Evolutionary conservation across 1,284 basidiomycete species (phyloP), one percentile per base, ranked within the genome.

Genomic region (Cryptococcus deneoformans): DNA sequence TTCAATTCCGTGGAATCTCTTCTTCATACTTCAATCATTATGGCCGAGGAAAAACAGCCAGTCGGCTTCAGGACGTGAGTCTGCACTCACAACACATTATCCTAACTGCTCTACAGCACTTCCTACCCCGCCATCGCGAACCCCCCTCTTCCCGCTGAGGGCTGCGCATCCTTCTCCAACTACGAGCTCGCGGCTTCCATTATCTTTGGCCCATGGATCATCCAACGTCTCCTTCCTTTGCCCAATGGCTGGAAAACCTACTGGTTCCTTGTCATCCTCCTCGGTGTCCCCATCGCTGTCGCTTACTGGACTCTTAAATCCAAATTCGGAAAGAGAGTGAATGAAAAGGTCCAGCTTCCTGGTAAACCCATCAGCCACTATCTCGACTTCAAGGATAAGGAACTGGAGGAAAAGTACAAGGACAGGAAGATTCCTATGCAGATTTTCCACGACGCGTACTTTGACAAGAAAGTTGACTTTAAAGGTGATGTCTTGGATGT

Each of bases 401-500:
- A 86, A 61, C 82, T 99, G 70, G 88, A 86, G 80, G 16, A 36
- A 29, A 97, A 93, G 81, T 79, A 85, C 52, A 85, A 85, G 66
- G 76, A 68, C 76, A 87, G 88, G 76, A 98, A 97, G 80, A 97
- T 99, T 63, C 94, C 94, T 50, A 96, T 97, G 87, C 93, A 99
- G 80, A 80, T 90, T 64, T 96, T 97, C 83, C 89, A 99, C 77
- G 96, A 99, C 80, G 90, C 92, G 62, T 99, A 90, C 81, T 98
- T 99, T 79, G 93, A 95, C 60, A 88, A 88, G 63, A 97, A 97
- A 81, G 86, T 95, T 62, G 92, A 98, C 63, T 89, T 98, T 77
- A 98, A 97, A 61, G 92, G 92, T 87, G 93, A 98, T 73, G 87
- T 98, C 51, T 83, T 98, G 65, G 92, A 97, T 49, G 85, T 92